These are phyloP conservation scores for Aspergillus felis DNA, from an alignment of 2,329 filamentous ascomycete species.

Conservation along the genomic window DNA sequence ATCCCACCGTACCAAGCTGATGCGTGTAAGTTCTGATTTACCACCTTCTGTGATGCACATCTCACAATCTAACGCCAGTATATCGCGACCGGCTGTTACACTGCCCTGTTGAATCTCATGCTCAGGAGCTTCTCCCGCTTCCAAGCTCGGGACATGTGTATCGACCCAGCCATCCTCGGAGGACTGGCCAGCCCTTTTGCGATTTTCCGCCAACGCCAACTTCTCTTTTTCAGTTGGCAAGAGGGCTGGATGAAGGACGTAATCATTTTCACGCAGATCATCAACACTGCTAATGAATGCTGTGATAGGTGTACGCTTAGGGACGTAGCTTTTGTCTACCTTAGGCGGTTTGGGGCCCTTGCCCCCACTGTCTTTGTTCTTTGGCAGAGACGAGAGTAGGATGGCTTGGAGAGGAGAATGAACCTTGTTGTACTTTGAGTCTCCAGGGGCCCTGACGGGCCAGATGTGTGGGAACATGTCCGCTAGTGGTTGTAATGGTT, in stretches of 20 bases:
- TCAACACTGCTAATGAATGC: conserved; percentile 68
- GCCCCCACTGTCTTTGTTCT: conserved; percentile 63
- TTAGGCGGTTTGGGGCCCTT: conserved; percentile 57
- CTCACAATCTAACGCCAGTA: conserved; percentile 88
- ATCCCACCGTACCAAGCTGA: conserved; percentile 84
- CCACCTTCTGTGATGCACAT: conserved; percentile 88
- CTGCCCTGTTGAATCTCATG: conserved; percentile 72
- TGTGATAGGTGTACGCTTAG: conserved; percentile 76
- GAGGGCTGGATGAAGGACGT: conserved; percentile 74
- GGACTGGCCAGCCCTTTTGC: conserved; percentile 49
- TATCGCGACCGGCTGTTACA: conserved; percentile 72
- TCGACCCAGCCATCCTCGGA: conserved; percentile 73
- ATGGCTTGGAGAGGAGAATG: conserved; percentile 86
- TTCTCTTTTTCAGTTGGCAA: conserved; percentile 57
- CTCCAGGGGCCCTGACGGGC: conserved; percentile 83
- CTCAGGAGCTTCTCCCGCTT: conserved; percentile 66
- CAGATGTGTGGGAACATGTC: conserved; percentile 84
- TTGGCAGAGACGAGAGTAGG: conserved; percentile 69
- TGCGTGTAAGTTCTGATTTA: conserved; percentile 78
- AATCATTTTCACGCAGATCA: conserved; percentile 79
- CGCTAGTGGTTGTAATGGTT: conserved; percentile 62
- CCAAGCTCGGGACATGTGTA: conserved; percentile 62
- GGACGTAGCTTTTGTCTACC: conserved; percentile 64
- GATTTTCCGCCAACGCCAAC: conserved; percentile 49
- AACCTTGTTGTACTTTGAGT: conserved; percentile 73